Evolutionary conservation across 768 basidiomycete genomes (phyloP), one percentile per base, ranked within the genome.

Genomic region (Lentinus brumalis): DNA sequence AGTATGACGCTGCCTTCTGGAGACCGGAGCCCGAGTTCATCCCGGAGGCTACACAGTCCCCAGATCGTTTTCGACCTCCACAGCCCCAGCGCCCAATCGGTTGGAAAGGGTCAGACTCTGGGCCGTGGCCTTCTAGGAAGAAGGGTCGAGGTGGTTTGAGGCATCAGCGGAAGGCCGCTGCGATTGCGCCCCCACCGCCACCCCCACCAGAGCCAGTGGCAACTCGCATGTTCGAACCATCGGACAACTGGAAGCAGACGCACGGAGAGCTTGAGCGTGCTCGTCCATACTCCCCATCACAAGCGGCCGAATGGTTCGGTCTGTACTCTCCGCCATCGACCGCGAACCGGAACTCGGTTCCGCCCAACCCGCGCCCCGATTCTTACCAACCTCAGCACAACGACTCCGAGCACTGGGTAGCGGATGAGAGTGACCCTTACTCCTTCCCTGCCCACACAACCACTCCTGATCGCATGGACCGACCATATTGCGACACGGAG

Each of bases 171-270:
- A 30, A 21, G 46, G 40, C 59, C 44, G 53, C 55, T 6, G 61
- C 70, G 73, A 69, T 70, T 53, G 72, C 73, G 63, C 67, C 42
- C 47, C 70, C 72, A 58, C 74, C 77, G 53, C n/a, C n/a, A n/a
- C n/a, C n/a, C n/a, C n/a, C n/a, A n/a, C n/a, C n/a, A n/a, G 79
- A 79, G 59, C 72, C 70, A 59, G 72, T 77, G 50, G 75, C 79
- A 12, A 76, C 81, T 60, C 79, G 87, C 64, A 83, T 86, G 78
- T 86, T 91, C 68, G 89, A 91, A 69, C 88, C 89, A 35, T 88
- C 87, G 38, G 86, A 88, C 18, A 74, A 77, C 35, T 91, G 90
- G 89, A 88, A 86, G 69, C 83, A 87, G 64, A 73, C 75, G 9
- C 84, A 84, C 65, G 67, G 67, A 51, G 83, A 85, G 66, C 78